Evolutionary conservation across 2,329 filamentous ascomycete species (phyloP).

Genomic region (Colletotrichum endophyticum): DNA sequence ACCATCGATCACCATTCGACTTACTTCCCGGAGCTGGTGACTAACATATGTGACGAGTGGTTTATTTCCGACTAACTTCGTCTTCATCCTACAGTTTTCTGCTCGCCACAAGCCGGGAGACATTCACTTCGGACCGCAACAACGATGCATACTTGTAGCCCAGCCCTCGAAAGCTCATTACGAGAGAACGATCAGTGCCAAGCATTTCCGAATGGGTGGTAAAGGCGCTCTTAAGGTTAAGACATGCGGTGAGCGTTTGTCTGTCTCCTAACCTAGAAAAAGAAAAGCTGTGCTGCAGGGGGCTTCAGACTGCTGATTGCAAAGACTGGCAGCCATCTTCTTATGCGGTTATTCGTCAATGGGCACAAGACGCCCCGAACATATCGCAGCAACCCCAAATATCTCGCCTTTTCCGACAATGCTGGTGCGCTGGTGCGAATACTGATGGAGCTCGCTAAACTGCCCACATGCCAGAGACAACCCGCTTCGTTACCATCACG

Average conservation of each 20-base stretch:
- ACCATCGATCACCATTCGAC: background rate
- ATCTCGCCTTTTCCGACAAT: background rate
- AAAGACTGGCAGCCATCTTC: background rate
- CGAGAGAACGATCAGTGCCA: background rate
- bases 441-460: background rate
- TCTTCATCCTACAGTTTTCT: background rate
- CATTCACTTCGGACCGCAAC: background rate
- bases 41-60: background rate
- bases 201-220: background rate
- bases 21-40: background rate
- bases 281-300: background rate
- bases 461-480: background rate
- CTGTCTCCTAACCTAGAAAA: background rate
- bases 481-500: background rate
- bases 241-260: background rate
- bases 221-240: conserved; percentile 8
- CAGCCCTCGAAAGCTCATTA: background rate
- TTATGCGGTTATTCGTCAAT: background rate
- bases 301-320: background rate
- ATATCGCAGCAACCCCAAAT: background rate
- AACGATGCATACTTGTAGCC: background rate
- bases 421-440: background rate
- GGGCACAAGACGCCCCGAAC: background rate
- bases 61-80: background rate
- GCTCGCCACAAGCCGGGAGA: background rate